Conservation (phyloP, 768 basidiomycete species). For the Ramaria sp. region DNA sequence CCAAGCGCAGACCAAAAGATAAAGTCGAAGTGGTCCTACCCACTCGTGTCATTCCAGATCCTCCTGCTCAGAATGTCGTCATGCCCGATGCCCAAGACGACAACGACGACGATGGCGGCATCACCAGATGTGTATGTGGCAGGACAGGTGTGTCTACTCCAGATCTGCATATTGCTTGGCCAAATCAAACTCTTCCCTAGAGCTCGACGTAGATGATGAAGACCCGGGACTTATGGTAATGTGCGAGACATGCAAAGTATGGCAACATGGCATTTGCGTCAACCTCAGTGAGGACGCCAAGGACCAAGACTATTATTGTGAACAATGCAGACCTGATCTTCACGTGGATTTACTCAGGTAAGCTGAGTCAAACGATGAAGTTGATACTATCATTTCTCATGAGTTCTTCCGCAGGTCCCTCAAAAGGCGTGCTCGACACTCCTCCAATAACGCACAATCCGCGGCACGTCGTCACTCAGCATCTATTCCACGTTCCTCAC, state of each 20-base stretch:
- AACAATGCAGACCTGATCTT: slow-evolving; percentile 79
- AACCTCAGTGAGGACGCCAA: slow-evolving; percentile 73
- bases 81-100: slow-evolving; percentile 33
- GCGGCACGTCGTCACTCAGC: slow-evolving; percentile 24
- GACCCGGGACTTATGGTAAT: slow-evolving; percentile 96
- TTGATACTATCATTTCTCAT: slow-evolving; percentile 12
- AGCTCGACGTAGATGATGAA: slow-evolving; percentile 45
- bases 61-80: slow-evolving; percentile 22
- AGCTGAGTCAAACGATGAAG: slow-evolving; percentile 20
- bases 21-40: slow-evolving; percentile 20
- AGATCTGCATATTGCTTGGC: slow-evolving; percentile 1
- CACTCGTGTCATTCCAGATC: slow-evolving; percentile 18
- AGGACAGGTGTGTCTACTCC: slow-evolving; percentile 49
- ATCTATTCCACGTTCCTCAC: slow-evolving; percentile 50
- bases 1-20: slow-evolving; percentile 61
- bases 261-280: slow-evolving; percentile 98
- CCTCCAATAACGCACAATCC: slow-evolving; percentile 52
- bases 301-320: slow-evolving; percentile 85
- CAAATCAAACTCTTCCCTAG: slow-evolving; percentile 12
- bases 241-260: slow-evolving; percentile 93
- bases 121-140: slow-evolving; percentile 82
- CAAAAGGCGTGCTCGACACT: slow-evolving; percentile 49
- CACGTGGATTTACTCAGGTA: slow-evolving; percentile 78
- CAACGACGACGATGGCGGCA: slow-evolving; percentile 37
- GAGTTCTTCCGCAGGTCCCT: slow-evolving; percentile 39